Evolutionary conservation across 1,284 basidiomycete species (phyloP).

Genomic region (Apiotrichum mycotoxinovorans): DNA sequence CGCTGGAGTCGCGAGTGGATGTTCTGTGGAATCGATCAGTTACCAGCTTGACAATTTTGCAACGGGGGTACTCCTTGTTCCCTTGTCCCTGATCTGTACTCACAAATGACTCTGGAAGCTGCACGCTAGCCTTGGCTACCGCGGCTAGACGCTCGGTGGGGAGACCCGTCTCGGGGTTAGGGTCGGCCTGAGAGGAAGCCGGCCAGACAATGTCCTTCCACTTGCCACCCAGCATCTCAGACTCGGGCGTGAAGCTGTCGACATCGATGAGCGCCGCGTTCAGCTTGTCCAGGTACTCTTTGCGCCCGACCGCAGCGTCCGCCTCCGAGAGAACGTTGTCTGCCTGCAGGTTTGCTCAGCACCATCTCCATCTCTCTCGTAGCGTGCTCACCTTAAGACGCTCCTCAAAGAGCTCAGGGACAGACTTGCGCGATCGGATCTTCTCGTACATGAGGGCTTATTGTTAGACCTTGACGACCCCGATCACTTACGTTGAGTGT

Average conservation of each 20-base stretch:
- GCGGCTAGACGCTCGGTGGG: conserved; percentile 54
- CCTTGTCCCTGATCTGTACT: conserved; percentile 36
- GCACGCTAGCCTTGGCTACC: conserved; percentile 67
- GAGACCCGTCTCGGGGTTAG: conserved; percentile 67
- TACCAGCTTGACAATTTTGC: no score
- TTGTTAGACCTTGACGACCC: conserved; percentile 12
- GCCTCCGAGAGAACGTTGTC: conserved; percentile 58
- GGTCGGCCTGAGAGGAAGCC: conserved; percentile 55
- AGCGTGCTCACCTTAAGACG: conserved; percentile 60
- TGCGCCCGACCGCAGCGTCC: conserved; percentile 57
- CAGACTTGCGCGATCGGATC: conserved; percentile 69
- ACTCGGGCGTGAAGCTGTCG: conserved; percentile 55
- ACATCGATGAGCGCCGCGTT: conserved; percentile 59
- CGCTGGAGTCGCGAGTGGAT: conserved; percentile 73
- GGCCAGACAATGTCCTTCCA: conserved; percentile 76
- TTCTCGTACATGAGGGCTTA: conserved; percentile 74
- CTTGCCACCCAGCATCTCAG: conserved; percentile 58
- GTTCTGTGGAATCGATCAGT: conserved; percentile 53
- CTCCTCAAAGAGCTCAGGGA: conserved; percentile 76
- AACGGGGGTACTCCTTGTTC: no score
- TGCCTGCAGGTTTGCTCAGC: conserved; percentile 51
- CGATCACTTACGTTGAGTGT: conserved; percentile 62
- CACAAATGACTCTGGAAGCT: conserved; percentile 70
- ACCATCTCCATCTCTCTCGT: no score
- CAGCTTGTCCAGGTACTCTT: conserved; percentile 60